A percentile compares a stretch with the other conserved stretches of the same genome.
These are phyloP conservation scores for Cryptosporidium baileyi DNA, from an alignment of 169 alveolate species.

Conservation along the genomic window DNA sequence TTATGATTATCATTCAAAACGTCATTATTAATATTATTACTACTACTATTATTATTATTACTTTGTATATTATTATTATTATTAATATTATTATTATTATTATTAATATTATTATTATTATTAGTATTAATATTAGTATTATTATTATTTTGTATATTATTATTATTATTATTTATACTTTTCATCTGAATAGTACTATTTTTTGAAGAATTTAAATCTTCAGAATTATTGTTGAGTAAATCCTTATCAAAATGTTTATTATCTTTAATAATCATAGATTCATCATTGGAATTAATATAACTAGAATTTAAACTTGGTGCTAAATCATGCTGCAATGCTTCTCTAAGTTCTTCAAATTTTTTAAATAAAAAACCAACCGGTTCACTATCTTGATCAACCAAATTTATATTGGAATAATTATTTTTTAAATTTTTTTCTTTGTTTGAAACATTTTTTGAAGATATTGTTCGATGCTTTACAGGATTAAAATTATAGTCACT, in stretches of 20 bases:
- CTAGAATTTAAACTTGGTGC: too few species aligned
- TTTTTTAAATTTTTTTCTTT: background rate
- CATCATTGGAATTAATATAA: background rate
- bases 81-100: background rate
- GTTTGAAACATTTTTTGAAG: background rate
- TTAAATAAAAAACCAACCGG: constrained; percentile 65
- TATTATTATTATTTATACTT: background rate
- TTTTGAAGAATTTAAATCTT: too few species aligned
- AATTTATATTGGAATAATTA: background rate
- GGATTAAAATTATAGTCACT: constrained; percentile 16
- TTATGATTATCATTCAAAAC: background rate
- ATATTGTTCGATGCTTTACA: constrained; percentile 14
- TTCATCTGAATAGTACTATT: background rate
- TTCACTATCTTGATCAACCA: constrained; percentile 20
- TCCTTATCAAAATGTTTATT: too few species aligned
- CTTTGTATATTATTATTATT: background rate
- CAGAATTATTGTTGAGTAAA: too few species aligned
- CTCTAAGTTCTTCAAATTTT: constrained; percentile 62
- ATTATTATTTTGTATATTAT: background rate
- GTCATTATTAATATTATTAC: background rate
- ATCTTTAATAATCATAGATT: background rate
- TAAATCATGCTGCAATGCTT: constrained; percentile 61
- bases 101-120: background rate
- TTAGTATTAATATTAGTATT: background rate
- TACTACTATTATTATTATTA: background rate